Evolutionary conservation across 441 rosid species (phyloP), one percentile per base, ranked within the genome.

Genomic region (Cnidoscolus chayamansa): DNA sequence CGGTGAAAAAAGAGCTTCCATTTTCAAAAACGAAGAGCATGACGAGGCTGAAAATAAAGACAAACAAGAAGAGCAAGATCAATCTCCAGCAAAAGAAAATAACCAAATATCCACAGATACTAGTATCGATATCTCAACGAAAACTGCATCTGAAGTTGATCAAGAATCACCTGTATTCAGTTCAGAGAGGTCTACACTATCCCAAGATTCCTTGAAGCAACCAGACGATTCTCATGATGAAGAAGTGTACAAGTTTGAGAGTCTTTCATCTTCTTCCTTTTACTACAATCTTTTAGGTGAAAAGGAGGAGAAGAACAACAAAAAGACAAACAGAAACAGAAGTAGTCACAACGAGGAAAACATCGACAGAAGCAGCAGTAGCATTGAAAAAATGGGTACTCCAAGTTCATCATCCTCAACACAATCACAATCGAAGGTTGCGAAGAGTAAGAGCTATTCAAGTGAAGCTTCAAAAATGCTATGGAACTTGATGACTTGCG

Each of bases 401-500:
- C 43, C 81, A 59, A 70, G 64, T 77, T 67, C 77, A 61, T 16
- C 80, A 4, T 72, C 80, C 37, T 68, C 74, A 48, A 3, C n/a
- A 0, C 25, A 37, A 2, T 20, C 79, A 3, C 63, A 83, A 32
- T 60, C 79, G n/a, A 20, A 30, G n/a, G 59, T 57, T 35, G 47
- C 67, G 7, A 84, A 75, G 79, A 73, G 79, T 53, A 82, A 83
- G 77, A 78, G 76, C 80, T 31, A 68, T 64, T 73, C 86, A 10
- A 79, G 58, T 10, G 81, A 88, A 62, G 79, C 86, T 43, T 79
- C 90, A 0, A 76, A 74, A 30, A 73, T 82, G 78, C 68, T 91
- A 19, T 69, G 90, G 54, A 86, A 74, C 73, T 79, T 84, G 71
- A 71, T 88, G 53, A 80, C 70, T 40, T 91, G 97, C 51, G 84